A percentile compares a stretch with the other conserved stretches of the same genome.
phyloP scores from a whole-genome alignment of 2,329 filamentous ascomycete genomes.

The Dactylellina cionopaga region DNA sequence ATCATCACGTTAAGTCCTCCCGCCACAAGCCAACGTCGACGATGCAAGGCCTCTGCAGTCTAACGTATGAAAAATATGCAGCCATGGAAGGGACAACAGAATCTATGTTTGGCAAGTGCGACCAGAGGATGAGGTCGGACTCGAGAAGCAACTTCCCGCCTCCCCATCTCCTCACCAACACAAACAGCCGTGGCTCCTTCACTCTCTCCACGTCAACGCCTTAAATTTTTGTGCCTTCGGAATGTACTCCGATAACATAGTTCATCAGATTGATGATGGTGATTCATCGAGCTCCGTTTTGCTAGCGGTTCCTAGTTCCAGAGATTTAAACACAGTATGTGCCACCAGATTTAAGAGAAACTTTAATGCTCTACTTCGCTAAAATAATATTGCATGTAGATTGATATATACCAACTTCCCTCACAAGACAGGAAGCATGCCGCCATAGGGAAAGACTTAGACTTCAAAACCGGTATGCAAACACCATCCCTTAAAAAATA shows the following conservation, averaged over 20 bases:
- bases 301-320: conserved; percentile 81
- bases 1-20: conserved; percentile 78
- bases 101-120: conserved; percentile 84
- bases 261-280: conserved; percentile 1
- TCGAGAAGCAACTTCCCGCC: conserved; percentile 77
- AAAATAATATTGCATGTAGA: conserved; percentile 58
- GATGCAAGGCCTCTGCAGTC: conserved; percentile 1
- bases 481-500: conserved; percentile 63
- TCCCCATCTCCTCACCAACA: conserved; percentile 59
- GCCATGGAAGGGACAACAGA: conserved; percentile 89
- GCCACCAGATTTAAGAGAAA: conserved; percentile 8
- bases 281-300: conserved; percentile 64
- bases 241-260: conserved; percentile 64
- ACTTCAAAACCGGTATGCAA: conserved; percentile 62
- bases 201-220: conserved; percentile 86
- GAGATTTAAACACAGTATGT: conserved; percentile 75
- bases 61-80: conserved; percentile 60
- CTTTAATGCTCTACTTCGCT: neutral
- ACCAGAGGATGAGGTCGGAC: conserved; percentile 68
- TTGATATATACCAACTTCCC: conserved; percentile 87
- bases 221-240: conserved; percentile 94
- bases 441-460: conserved; percentile 63
- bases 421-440: conserved; percentile 74
- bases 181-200: conserved; percentile 82
- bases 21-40: neutral